A percentile compares a stretch with the other conserved stretches of the same genome.
Conservation (phyloP, 2,329 filamentous ascomycete genomes). For the Xylariaceae sp. region DNA sequence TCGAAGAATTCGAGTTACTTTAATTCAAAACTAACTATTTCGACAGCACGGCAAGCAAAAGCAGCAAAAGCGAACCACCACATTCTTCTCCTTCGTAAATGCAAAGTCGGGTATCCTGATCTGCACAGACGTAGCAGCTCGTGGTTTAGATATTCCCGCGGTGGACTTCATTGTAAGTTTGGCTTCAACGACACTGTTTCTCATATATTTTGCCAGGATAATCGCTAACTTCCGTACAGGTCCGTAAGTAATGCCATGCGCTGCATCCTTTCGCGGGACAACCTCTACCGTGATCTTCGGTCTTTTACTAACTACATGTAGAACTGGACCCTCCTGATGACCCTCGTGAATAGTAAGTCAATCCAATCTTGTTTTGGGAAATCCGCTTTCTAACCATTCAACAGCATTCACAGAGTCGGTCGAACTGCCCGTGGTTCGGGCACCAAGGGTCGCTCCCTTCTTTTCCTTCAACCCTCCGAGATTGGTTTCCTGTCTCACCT, state of each 20-base stretch:
- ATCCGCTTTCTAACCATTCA: background rate
- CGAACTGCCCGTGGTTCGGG: constrained; percentile 83
- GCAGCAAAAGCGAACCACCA: constrained; percentile 97
- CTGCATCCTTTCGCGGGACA: too few species aligned
- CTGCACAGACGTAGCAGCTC: constrained; percentile 92
- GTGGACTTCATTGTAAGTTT: constrained; percentile 70
- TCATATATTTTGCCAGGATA: background rate
- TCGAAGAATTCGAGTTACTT: too few species aligned
- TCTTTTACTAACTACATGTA: constrained; percentile 40
- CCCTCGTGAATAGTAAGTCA: constrained; percentile 44
- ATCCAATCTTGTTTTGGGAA: background rate
- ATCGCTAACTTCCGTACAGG: constrained; percentile 11
- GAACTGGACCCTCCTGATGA: constrained; percentile 86
- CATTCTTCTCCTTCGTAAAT: constrained; percentile 94
- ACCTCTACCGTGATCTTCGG: too few species aligned
- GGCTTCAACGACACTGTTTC: background rate
- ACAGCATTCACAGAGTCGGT: constrained; percentile 70
- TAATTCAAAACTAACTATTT: too few species aligned
- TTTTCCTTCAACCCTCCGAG: constrained; percentile 90
- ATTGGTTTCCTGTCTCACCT: constrained; percentile 88
- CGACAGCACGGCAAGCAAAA: constrained; percentile 80
- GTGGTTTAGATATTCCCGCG: constrained; percentile 90
- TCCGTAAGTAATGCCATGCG: constrained; percentile 11
- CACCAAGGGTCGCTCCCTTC: constrained; percentile 78
- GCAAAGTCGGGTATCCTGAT: constrained; percentile 78